Evolutionary conservation across 164 flowering plant species (phyloP), one percentile per base, ranked within the genome.

Genomic region (Annona cherimola): DNA sequence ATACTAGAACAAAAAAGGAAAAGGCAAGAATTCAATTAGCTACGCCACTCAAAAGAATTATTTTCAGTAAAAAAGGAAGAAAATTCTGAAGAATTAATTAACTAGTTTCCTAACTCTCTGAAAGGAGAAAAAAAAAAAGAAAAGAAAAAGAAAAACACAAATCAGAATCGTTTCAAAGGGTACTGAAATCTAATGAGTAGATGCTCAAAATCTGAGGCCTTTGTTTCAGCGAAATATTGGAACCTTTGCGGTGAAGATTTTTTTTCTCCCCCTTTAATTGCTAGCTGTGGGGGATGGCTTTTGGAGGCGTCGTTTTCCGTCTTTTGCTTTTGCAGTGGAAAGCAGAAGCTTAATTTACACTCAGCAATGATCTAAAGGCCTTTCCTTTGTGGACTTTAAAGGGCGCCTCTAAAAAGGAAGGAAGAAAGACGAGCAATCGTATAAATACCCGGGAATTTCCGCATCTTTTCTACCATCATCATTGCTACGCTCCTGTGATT

Each of bases 331-430:
- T 46, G 59, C 8, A 26, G 35, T 3, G 14, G 60, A 68, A 50
- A 68, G 70, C 59, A 68, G 70, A 68, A 68, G 70, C 70, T 45
- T 68, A 68, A 19, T 68, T 68, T 46, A 50, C 70, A 68, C 70
- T 50, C 60, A 26, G 70, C 70, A 68, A 68, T 68, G 70, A 68
- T 68, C 70, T 45, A 45, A 50, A 68, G 3, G 60, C 42, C 39
- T 50, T 45, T 59, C 60, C 46, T 68, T 68, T 68, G 46, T 68
- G 70, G 70, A 68, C 70, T 68, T 68, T 68, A 68, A 44, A n/a
- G 16, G 16, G 70, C 45, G 70, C 20, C n/a, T 12, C 60, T 19
- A 12, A 50, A 68, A 26, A 7, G 45, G 50, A 68, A 50, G 45
- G 40, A 45, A 39, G 59, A 45, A 45, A 35, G 14, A 66, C 9